phyloP scores from a whole-genome alignment of 1,139 yeast species.

The Meyerozyma carpophila region DNA sequence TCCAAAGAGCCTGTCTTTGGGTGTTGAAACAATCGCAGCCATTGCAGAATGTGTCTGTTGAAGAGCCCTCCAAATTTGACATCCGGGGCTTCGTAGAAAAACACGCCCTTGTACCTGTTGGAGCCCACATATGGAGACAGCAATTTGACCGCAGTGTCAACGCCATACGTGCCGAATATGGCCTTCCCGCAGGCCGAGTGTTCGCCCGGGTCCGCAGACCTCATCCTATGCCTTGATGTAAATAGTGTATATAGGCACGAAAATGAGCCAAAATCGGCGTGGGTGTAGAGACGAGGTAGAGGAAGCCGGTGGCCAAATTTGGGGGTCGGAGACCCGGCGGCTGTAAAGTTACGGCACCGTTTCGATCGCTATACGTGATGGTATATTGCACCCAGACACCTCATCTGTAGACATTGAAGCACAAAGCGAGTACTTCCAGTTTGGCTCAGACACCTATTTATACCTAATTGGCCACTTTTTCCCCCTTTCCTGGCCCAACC shows the following conservation, averaged over 20 bases:
- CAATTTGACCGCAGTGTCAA: constrained; percentile 74
- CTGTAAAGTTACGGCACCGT: no score
- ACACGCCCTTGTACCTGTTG: constrained; percentile 63
- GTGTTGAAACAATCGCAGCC: constrained; percentile 64
- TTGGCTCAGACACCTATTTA: no score
- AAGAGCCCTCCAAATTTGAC: constrained; percentile 50
- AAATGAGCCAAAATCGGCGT: neutral
- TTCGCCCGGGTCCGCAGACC: constrained; percentile 50
- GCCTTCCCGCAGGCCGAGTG: constrained; percentile 69
- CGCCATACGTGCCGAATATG: constrained; percentile 62
- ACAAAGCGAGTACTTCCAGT: no score
- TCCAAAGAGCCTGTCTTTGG: constrained; percentile 86
- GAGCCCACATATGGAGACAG: constrained; percentile 92
- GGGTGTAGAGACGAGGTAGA: neutral
- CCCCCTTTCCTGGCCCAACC: no score
- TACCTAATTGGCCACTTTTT: no score
- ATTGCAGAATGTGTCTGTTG: constrained; percentile 10
- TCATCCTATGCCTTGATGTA: constrained; percentile 17
- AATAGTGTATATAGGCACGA: constrained; percentile 2
- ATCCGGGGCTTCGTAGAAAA: constrained; percentile 61
- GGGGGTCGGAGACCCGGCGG: no score
- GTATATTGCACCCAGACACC: no score
- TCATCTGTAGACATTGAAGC: no score
- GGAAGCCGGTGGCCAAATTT: no score
- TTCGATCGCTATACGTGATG: no score